Conservation (phyloP, 192 early-diverging fungal species). For the Lunasporangiospora selenospora region DNA sequence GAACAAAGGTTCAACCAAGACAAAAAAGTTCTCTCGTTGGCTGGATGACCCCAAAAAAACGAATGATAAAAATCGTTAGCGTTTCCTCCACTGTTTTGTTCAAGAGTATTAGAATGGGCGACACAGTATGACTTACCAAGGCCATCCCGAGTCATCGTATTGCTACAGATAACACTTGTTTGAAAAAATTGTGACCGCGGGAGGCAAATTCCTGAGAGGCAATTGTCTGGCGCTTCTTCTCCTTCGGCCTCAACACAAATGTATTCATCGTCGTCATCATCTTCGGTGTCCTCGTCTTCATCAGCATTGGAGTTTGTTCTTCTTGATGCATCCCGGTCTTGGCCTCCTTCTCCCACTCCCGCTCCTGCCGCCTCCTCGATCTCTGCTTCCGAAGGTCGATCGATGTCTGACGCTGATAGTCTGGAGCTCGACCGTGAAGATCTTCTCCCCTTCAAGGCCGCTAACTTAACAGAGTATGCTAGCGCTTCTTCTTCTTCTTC, state of each 20-base stretch:
- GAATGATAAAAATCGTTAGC: neutral
- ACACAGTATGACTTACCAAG: slow-evolving; percentile 12
- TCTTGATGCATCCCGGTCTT: neutral
- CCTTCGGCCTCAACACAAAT: too few relatives aligned
- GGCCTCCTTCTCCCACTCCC: neutral
- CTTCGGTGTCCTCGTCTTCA: neutral
- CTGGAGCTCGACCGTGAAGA: neutral
- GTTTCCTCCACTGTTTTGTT: neutral
- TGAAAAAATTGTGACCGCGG: slow-evolving; percentile 27
- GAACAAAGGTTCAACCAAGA: slow-evolving; percentile 21
- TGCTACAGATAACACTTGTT: slow-evolving; percentile 44
- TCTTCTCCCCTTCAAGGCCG: neutral
- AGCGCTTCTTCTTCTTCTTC: slow-evolving; percentile 32
- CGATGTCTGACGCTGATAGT: too few relatives aligned
- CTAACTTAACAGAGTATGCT: slow-evolving; percentile 10
- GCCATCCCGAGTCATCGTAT: slow-evolving; percentile 44
- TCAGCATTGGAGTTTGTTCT: neutral
- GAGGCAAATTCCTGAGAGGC: slow-evolving; percentile 24
- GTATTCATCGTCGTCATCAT: slow-evolving; percentile 4
- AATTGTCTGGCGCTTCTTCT: slow-evolving; percentile 25
- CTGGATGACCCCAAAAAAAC: slow-evolving; percentile 1
- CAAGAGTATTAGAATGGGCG: neutral
- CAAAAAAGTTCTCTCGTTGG: slow-evolving; percentile 40
- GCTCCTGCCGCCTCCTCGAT: neutral
- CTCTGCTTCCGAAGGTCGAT: neutral